Percentiles rank a stretch among this genome's conserved stretches.
Conservation (phyloP, 169 alveolate genomes). For the Blepharisma undulans region DNA sequence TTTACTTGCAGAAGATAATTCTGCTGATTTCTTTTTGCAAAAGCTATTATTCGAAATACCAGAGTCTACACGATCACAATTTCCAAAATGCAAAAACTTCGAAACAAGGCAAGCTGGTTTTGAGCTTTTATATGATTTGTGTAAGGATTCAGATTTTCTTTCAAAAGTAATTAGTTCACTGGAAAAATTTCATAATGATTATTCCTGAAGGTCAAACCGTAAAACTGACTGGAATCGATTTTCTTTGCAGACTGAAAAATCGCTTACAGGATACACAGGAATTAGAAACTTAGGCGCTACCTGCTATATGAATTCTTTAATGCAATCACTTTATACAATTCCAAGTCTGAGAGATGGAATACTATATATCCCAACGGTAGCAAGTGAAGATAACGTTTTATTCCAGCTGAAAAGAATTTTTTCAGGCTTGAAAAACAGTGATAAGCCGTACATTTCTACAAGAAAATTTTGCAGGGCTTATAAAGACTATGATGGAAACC, state of each 20-base stretch:
- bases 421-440: conserved; percentile 68
- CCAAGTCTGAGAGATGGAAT: conserved; percentile 94
- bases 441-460: conserved; percentile 67
- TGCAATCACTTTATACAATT: conserved; percentile 96
- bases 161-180: not conserved
- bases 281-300: conserved; percentile 96
- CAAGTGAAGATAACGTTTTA: conserved; percentile 57
- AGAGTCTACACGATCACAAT: not conserved
- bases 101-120: conserved; percentile 49
- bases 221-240: conserved; percentile 65
- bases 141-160: not conserved
- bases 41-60: conserved; percentile 35
- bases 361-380: conserved; percentile 44
- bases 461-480: conserved; percentile 68
- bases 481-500: conserved; percentile 75
- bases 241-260: conserved; percentile 65
- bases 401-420: conserved; percentile 68
- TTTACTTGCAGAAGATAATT: not conserved
- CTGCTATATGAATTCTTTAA: conserved; percentile 98
- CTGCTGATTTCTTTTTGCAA: not conserved
- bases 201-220: conserved; percentile 70
- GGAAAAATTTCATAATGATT: conserved; percentile 38
- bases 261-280: conserved; percentile 94
- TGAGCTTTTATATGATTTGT: conserved; percentile 31
- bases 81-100: conserved; percentile 55